These are phyloP conservation scores for Pythium plurisporium DNA, from an alignment of 352 stramenopile genomes.

Conservation along the genomic window DNA sequence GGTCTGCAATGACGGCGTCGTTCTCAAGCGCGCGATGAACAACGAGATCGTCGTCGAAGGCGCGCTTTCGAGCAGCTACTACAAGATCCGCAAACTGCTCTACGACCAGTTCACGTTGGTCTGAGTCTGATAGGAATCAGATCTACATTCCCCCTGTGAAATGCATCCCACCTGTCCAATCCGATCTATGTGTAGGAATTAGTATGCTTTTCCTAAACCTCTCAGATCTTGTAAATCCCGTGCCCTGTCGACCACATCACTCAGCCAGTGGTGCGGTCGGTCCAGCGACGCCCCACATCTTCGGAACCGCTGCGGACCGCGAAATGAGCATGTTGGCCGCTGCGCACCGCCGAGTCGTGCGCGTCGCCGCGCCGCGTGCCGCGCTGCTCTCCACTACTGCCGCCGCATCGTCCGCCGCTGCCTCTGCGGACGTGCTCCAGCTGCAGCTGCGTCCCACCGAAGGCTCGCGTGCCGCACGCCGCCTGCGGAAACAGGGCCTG, in stretches of 20 bases:
- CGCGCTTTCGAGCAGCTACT: slow-evolving; percentile 81
- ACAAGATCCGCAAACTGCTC: slow-evolving; percentile 78
- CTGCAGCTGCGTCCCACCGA: slow-evolving; percentile 59
- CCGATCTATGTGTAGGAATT: neutral
- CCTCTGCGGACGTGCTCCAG: slow-evolving; percentile 36
- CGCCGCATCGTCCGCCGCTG: slow-evolving; percentile 8
- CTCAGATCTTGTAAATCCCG: slow-evolving; percentile 6
- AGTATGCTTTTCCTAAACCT: neutral
- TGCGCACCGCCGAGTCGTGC: slow-evolving; percentile 28
- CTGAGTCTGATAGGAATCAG: slow-evolving; percentile 27
- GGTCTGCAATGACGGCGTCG: slow-evolving; percentile 85
- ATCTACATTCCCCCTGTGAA: too few relatives aligned
- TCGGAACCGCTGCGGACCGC: slow-evolving; percentile 5
- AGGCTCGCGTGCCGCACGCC: slow-evolving; percentile 70
- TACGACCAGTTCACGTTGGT: slow-evolving; percentile 89
- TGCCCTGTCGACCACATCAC: slow-evolving; percentile 25
- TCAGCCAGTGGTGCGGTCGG: slow-evolving; percentile 19
- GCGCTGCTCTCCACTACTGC: slow-evolving; percentile 44
- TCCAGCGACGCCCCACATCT: neutral
- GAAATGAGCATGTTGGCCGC: slow-evolving; percentile 24
- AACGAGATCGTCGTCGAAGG: slow-evolving; percentile 88
- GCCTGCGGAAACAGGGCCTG: slow-evolving; percentile 75
- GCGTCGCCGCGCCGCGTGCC: slow-evolving; percentile 24
- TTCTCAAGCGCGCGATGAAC: slow-evolving; percentile 81
- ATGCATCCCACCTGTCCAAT: slow-evolving; percentile 14